Evolutionary conservation across 768 basidiomycete genomes (phyloP), one percentile per base, ranked within the genome.

Genomic region (Mycena belliarum): DNA sequence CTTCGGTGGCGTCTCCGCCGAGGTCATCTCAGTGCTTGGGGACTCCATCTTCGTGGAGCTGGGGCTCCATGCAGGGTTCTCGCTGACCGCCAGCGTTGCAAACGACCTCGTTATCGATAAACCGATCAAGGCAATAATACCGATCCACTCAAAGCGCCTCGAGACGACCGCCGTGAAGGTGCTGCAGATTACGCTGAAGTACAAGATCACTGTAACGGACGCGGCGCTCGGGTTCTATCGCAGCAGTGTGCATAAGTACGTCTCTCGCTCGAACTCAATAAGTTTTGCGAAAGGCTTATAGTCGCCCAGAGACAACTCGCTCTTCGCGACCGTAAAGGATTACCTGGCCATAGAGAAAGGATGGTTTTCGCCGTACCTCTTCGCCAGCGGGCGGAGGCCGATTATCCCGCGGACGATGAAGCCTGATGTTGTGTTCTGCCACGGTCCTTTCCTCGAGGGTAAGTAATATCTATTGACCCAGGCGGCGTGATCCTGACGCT

Each of bases 281-380:
- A 33, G 2, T 6, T 57, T 48, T 37, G 47, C n/a, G n/a, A n/a
- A 15, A 32, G 59, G 29, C 60, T 55, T 18, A 49, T 35, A 24
- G 33, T 43, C 23, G 46, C 35, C 15, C 51, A 84, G 82, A 53
- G 84, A 86, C 63, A 62, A 69, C n/a, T 83, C 83, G 5, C 69
- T 87, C 16, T 87, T 87, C 61, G 70, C 85, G 35, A 73, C 75
- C 9, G 82, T 88, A 20, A 86, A 80, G 63, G 85, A 85, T 51
- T 87, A 86, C 55, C 70, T 87, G 42, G 77, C 83, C 3, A 72
- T 83, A 4, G 81, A 84, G 69, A 86, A 87, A 68, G 85, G 85
- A 15, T 86, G 87, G 86, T 86, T 87, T 69, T 82, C 79, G 14
- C 85, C 85, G 0, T 86, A 86, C 65, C 73, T 86, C 2, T 87